Conservation (phyloP, 2,329 filamentous ascomycete species). For the Proliferodiscus dingleyae region DNA sequence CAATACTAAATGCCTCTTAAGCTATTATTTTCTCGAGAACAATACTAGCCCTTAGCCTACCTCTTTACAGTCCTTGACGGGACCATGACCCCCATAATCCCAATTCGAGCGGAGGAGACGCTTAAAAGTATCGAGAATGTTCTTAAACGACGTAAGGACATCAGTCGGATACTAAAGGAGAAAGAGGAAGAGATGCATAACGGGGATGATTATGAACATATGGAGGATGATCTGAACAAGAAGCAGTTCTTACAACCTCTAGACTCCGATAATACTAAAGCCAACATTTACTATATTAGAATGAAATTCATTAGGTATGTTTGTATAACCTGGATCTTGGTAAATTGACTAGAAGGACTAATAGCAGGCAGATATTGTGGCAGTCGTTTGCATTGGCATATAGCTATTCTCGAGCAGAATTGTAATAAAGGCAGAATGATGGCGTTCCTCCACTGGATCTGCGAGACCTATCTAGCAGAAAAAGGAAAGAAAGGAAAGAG, state of each 20-base stretch:
- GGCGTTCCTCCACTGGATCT: conserved; percentile 25
- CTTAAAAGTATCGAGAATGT: conserved; percentile 11
- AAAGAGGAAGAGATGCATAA: conserved; percentile 9
- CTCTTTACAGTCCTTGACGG: background rate
- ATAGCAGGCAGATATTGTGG: conserved; percentile 8
- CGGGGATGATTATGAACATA: conserved; percentile 13
- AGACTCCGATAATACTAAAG: conserved; percentile 19
- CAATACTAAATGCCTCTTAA: background rate
- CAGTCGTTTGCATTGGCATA: conserved; percentile 10
- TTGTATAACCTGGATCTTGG: conserved; percentile 1
- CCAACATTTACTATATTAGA: conserved; percentile 24
- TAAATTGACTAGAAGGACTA: conserved; percentile 3
- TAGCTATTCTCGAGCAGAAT: conserved; percentile 14
- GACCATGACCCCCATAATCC: conserved; percentile 11
- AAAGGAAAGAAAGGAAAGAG: conserved; percentile 7
- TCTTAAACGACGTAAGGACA: conserved; percentile 8
- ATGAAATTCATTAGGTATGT: conserved; percentile 20
- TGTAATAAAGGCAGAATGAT: conserved; percentile 26
- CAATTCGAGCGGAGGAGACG: conserved; percentile 6
- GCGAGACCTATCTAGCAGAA: conserved; percentile 18
- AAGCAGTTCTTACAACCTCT: conserved; percentile 15
- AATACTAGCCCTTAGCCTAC: background rate
- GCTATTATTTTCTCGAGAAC: background rate
- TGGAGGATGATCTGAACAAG: conserved; percentile 16
- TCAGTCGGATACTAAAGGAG: conserved; percentile 12